phyloP scores from a whole-genome alignment of 2,329 filamentous ascomycete genomes.

The Apiospora rasikravindrae region DNA sequence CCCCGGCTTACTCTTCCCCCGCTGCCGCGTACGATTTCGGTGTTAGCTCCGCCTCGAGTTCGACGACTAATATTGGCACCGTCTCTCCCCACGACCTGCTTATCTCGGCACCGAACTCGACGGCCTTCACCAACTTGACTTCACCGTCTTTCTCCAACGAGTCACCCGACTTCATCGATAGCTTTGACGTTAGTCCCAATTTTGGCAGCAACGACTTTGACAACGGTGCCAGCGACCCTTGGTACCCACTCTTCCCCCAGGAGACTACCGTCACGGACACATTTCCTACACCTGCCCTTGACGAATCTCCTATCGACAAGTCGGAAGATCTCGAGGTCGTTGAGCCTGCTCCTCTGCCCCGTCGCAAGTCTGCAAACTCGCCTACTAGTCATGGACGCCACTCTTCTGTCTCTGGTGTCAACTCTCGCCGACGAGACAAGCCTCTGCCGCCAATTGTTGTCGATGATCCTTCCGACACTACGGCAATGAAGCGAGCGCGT shows the following conservation, averaged over 20 bases:
- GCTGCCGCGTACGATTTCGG: slow-evolving; percentile 58
- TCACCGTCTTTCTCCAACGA: slow-evolving; percentile 81
- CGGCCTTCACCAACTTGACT: slow-evolving; percentile 81
- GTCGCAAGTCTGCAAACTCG: slow-evolving; percentile 55
- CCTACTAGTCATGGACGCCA: slow-evolving; percentile 58
- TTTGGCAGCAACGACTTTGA: slow-evolving; percentile 67
- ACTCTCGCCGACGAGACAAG: slow-evolving; percentile 78
- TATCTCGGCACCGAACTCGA: slow-evolving; percentile 81
- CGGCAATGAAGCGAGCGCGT: slow-evolving; percentile 90
- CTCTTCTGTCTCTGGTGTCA: slow-evolving; percentile 73
- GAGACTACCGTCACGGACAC: slow-evolving; percentile 37
- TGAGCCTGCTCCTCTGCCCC: slow-evolving; percentile 47
- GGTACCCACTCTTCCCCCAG: slow-evolving; percentile 77
- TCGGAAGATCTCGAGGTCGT: slow-evolving; percentile 56
- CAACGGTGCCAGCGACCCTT: slow-evolving; percentile 57
- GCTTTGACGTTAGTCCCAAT: slow-evolving; percentile 79
- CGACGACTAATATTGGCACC: slow-evolving; percentile 66
- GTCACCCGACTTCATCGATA: slow-evolving; percentile 74
- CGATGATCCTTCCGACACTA: slow-evolving; percentile 72
- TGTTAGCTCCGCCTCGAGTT: slow-evolving; percentile 51
- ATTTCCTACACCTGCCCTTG: slow-evolving; percentile 32
- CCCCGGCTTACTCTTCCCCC: slow-evolving; percentile 60
- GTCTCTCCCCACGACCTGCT: slow-evolving; percentile 85
- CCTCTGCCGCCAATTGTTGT: slow-evolving; percentile 79
- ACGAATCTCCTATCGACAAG: slow-evolving; percentile 49